These are phyloP conservation scores for Sarcomyxa edulis DNA, from an alignment of 768 basidiomycete species.

Conservation along the genomic window DNA sequence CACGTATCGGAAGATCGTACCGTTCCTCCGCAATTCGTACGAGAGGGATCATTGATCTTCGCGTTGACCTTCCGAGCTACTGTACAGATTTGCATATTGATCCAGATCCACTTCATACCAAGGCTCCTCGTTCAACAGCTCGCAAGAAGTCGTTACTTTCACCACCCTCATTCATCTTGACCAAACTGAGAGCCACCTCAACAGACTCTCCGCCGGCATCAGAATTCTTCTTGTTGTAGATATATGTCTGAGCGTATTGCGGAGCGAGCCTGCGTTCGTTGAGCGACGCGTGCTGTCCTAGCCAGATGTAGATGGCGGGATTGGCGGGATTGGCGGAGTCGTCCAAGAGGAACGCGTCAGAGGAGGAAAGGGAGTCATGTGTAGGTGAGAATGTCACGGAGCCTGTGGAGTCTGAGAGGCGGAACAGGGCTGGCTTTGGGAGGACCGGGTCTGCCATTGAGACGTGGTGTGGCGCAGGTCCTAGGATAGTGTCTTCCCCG, in stretches of 20 bases:
- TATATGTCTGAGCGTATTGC: constrained; percentile 52
- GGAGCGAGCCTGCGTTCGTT: constrained; percentile 44
- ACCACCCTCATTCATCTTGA: constrained; percentile 50
- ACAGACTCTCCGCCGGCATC: constrained; percentile 12
- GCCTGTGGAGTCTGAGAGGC: constrained; percentile 43
- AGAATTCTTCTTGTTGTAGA: constrained; percentile 37
- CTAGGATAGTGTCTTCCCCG: constrained; percentile 21
- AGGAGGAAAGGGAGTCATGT: constrained; percentile 32
- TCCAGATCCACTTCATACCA: too few relatives aligned
- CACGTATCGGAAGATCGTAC: too few relatives aligned
- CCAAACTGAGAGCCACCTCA: constrained; percentile 33
- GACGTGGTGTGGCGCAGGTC: neutral
- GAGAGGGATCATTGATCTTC: too few relatives aligned
- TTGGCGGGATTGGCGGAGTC: constrained; percentile 24
- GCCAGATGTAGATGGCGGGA: constrained; percentile 54
- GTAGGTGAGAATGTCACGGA: constrained; percentile 27
- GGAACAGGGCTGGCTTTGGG: constrained; percentile 26
- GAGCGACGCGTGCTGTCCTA: constrained; percentile 44
- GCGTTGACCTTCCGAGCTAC: too few relatives aligned
- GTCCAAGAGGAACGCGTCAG: constrained; percentile 51
- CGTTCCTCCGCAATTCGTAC: too few relatives aligned
- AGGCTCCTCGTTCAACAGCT: too few relatives aligned
- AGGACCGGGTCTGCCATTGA: neutral
- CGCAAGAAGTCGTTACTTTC: constrained; percentile 44
- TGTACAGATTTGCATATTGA: too few relatives aligned